A percentile compares a stretch with the other conserved stretches of the same genome.
These are phyloP conservation scores for Pterocarpus macrocarpus DNA, from an alignment of 306 rosid species.

Conservation along the genomic window DNA sequence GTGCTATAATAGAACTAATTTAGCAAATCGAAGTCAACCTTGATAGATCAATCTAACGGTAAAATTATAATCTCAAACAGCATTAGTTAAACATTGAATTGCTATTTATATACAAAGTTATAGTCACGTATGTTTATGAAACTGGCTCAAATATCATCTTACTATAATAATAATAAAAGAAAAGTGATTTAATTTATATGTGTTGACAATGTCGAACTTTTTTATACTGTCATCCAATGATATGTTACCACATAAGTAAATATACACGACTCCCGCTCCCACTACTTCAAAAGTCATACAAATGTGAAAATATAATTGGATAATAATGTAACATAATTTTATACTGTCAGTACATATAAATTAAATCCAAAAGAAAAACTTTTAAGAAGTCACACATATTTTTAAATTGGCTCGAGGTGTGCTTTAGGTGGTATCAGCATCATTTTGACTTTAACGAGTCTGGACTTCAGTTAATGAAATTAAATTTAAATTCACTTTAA, in stretches of 20 bases:
- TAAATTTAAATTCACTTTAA: not conserved
- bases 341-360: too few relatives aligned
- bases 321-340: too few relatives aligned
- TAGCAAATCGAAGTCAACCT: slow-evolving; percentile 3
- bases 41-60: not conserved
- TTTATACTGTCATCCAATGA: too few relatives aligned
- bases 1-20: not conserved
- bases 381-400: not conserved
- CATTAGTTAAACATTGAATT: not conserved
- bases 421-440: not conserved
- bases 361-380: not conserved
- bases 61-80: not conserved
- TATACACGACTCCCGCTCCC: too few relatives aligned
- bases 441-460: not conserved
- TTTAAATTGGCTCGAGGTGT: slow-evolving; percentile 2
- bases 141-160: not conserved
- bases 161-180: too few relatives aligned
- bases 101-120: not conserved
- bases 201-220: too few relatives aligned
- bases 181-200: not conserved
- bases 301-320: too few relatives aligned
- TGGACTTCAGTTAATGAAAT: not conserved
- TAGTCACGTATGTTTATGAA: not conserved
- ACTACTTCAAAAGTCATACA: too few relatives aligned
- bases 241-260: too few relatives aligned